Conservation (phyloP, 2,329 filamentous ascomycete species). For the Salinomyces thailandicus region DNA sequence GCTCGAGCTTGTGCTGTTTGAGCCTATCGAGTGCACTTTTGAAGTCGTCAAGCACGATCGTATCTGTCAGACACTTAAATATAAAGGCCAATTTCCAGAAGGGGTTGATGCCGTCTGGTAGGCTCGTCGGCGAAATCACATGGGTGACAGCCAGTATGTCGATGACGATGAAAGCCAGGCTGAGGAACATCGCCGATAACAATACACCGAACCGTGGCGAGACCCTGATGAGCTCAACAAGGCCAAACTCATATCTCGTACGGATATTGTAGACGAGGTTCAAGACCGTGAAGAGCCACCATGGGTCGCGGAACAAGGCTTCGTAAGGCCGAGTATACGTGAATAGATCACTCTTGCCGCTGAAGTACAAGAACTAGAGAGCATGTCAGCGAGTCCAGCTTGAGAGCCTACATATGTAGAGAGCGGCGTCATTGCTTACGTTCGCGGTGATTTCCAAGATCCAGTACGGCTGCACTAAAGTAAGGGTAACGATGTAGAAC, state of each 20-base stretch:
- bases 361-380: conserved; percentile 41
- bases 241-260: conserved; percentile 48
- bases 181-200: conserved; percentile 50
- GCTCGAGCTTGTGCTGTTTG: conserved; percentile 34
- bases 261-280: conserved; percentile 55
- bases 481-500: conserved; percentile 49
- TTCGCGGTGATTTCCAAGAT: conserved; percentile 55
- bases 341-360: conserved; percentile 36
- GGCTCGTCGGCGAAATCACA: conserved; percentile 17
- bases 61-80: conserved; percentile 58
- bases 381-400: conserved; percentile 2
- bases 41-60: conserved; percentile 58
- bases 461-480: conserved; percentile 54
- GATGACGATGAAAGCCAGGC: conserved; percentile 49
- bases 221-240: conserved; percentile 46
- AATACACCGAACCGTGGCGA: conserved; percentile 56
- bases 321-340: conserved; percentile 47
- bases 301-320: conserved; percentile 53
- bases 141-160: conserved; percentile 51
- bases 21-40: conserved; percentile 46
- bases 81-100: conserved; percentile 56
- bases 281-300: conserved; percentile 55
- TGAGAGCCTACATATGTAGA: background rate
- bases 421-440: conserved; percentile 11
- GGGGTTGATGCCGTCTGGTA: conserved; percentile 49